Evolutionary conservation across 176 grass and related monocot genomes (phyloP), one percentile per base, ranked within the genome.

Genomic region (Oryza nivara): DNA sequence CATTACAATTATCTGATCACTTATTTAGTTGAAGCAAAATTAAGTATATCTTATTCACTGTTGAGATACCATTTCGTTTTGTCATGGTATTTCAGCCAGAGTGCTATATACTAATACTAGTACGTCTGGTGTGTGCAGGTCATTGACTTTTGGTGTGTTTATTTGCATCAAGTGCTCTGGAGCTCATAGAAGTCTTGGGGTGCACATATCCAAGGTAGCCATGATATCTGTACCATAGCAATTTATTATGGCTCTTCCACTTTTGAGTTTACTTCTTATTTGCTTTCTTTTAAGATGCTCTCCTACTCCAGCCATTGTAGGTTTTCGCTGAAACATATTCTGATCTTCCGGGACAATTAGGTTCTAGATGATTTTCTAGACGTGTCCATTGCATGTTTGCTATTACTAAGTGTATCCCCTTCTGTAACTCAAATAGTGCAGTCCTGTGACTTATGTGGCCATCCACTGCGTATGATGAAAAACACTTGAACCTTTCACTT

Each of bases 151-250:
- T 82, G 93, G 96, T 79, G 88, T 92, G 83, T 99, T 96, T 88
- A 92, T 99, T 86, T 99, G 91, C 82, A 99, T 99, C 88, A 99
- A 96, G 86, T 99, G 96, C 89, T 99, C 96, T 76, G 91, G 93
- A 81, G 89, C 89, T 79, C 96, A 96, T 67, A 96, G 93, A 92
- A 96, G 91, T 81, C 96, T 99, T 40, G 93, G 91, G 63, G 93
- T 92, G 68, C 96, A 99, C 79, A 96, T 99, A 89, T 96, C 96
- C 38, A 97, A 97, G 92, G 89, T 92, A 86, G 2, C n/a, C 46
- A 72, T 23, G 15, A 70, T 80, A 46, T 82, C 41, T 74, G 28
- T 0, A 47, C 45, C 63, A 9, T 63, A 79, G 26, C 28, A 74
- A 78, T 68, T 78, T 78, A 13, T 73, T 1, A 30, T 14, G 4